Evolutionary conservation across 2,329 filamentous ascomycete species (phyloP), one percentile per base, ranked within the genome.

Genomic region (Cryphonectria nitschkei): DNA sequence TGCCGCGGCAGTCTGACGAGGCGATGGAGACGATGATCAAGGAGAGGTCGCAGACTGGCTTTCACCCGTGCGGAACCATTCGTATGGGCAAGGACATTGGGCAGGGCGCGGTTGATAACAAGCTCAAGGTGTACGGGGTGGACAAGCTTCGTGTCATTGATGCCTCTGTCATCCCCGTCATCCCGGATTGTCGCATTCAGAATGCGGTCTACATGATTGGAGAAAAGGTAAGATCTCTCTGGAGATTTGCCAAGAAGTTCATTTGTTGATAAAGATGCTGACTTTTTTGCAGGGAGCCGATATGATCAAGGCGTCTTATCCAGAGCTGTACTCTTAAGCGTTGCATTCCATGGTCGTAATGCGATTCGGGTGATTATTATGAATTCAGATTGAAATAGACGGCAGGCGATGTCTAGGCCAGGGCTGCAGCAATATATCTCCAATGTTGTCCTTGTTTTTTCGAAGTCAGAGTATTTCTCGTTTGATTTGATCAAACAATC

Each of bases 191-290:
- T n/a, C 83, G 87, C 1, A 89, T 89, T 64, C 87, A 90, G 76
- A 89, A 88, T 70, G 83, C 85, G 2, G 87, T 90, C 2, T 90
- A 90, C 74, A 87, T 87, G 84, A 76, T 89, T 70, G 88, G 81
- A n/a, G 52, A 56, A 29, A 56, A 56, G 52, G 52, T 56, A 16
- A 56, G 50, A 54, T 29, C 9, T 29, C n/a, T 8, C 52, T 3
- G 22, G 26, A 13, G n/a, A 8, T 6, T 26, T 26, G 11, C 26
- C 26, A n/a, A 56, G 52, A 19, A 26, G 26, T 6, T 63, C 19
- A 5, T 14, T 43, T 26, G 22, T 26, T n/a, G 37, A 41, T 3
- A 26, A 43, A 41, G 2, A 14, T 26, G 37, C 5, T 63, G 34
- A 39, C 37, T 2, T 41, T 3, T 26, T 63, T 62, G 66, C 29